Evolutionary conservation across 495 filamentous ascomycete species (phyloP), one percentile per base, ranked within the genome.

Genomic region (Trichoderma reesei): DNA sequence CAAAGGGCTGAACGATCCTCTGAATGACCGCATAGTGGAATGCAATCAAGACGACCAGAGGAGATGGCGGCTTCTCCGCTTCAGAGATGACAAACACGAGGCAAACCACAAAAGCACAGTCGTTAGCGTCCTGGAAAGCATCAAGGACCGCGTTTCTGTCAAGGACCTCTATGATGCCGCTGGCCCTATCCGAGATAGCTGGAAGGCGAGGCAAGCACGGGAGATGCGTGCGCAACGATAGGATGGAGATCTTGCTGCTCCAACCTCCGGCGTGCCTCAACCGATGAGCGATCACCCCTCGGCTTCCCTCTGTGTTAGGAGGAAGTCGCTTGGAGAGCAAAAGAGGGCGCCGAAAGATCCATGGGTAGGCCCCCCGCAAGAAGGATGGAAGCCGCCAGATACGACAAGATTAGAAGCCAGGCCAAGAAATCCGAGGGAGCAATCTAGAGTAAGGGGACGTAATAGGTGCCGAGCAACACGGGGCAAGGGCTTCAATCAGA

Each of bases 81-180:
- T 96, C 67, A 81, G 94, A 9, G 91, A 96, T 64, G 94, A 98
- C 70, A 98, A 98, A 73, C 77, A 79, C 11, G 89, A 96, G 65
- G 91, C 89, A 3, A 98, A 98, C 72, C 91, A 96, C 73, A 87
- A 90, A 44, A 83, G 77, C 34, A 91, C 88, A 0, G 90, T 95
- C 1, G 76, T 87, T 26, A 89, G 86, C 66, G 92, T 96, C 14
- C 78, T 95, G 60, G 85, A 92, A 67, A 92, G 88, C 73, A 95
- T 96, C 62, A 75, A 83, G 64, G 91, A 96, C 72, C 90, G 68
- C 78, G 86, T 61, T 72, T 89, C 73, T 73, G 88, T 59, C 67
- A 46, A 76, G 33, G 80, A 84, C 36, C 68, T 84, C 37, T 64
- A 90, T 42, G 78, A 73, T 9, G 79, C 80, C 1, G 85, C 85